phyloP scores from a whole-genome alignment of 306 rosid species.

The Fragaria ananassa region DNA sequence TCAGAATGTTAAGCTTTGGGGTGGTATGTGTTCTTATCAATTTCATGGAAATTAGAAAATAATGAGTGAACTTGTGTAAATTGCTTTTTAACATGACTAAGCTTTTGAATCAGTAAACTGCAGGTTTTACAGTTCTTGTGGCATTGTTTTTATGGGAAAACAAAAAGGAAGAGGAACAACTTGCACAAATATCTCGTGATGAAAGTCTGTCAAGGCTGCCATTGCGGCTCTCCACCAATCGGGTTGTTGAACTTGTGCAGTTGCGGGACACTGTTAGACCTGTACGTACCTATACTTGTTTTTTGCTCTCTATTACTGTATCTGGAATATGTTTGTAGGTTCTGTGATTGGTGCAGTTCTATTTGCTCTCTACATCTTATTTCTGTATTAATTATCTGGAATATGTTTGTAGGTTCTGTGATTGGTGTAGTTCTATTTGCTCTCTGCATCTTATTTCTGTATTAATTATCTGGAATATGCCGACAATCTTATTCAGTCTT shows the following conservation, averaged over 20 bases:
- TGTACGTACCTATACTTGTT: slow-evolving; percentile 42
- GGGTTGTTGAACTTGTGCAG: slow-evolving; percentile 94
- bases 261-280: slow-evolving; percentile 91
- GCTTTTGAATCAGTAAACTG: slow-evolving; percentile 62
- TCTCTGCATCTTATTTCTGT: not conserved
- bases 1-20: not conserved
- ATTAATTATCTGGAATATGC: slow-evolving; percentile 8
- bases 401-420: not conserved
- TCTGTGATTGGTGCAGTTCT: not conserved
- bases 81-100: slow-evolving; percentile 56
- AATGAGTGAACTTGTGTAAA: slow-evolving; percentile 12
- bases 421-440: not conserved
- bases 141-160: slow-evolving; percentile 92
- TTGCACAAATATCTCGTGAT: slow-evolving; percentile 76
- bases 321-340: not conserved
- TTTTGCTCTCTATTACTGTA: not conserved
- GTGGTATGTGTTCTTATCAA: not conserved
- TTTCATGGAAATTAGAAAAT: not conserved
- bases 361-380: not conserved
- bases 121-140: slow-evolving; percentile 75
- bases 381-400: slow-evolving; percentile 6
- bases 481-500: slow-evolving; percentile 24
- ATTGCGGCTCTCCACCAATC: slow-evolving; percentile 91
- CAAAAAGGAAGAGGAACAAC: slow-evolving; percentile 94
- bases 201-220: slow-evolving; percentile 92